A percentile compares a stretch with the other conserved stretches of the same genome.
Conservation (phyloP, 805 yeast genomes). For the Starmera dryadoides region DNA sequence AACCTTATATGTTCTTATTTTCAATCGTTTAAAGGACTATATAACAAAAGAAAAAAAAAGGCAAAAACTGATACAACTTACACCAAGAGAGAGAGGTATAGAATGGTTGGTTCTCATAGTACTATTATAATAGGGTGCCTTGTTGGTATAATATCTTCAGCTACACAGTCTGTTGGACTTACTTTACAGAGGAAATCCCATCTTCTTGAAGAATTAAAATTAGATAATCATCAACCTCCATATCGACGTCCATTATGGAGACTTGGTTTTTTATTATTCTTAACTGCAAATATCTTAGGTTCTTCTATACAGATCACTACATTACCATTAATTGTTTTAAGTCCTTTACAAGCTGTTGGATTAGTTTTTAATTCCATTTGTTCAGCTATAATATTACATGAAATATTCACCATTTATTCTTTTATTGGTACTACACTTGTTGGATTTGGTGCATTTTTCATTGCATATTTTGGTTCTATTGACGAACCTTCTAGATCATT, state of each 20-base stretch:
- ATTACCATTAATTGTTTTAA: conserved; percentile 68
- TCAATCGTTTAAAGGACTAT: too few relatives aligned
- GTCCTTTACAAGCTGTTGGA: conserved; percentile 83
- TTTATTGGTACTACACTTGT: conserved; percentile 61
- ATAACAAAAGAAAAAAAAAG: too few relatives aligned
- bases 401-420: conserved; percentile 52
- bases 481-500: conserved; percentile 46
- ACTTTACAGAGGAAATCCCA: conserved; percentile 80
- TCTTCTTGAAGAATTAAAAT: conserved; percentile 32
- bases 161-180: conserved; percentile 74
- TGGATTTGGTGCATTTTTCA: conserved; percentile 65
- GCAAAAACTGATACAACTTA: too few relatives aligned
- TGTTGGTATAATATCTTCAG: conserved; percentile 70
- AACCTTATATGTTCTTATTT: too few relatives aligned
- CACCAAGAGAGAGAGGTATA: too few relatives aligned
- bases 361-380: conserved; percentile 79
- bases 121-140: conserved; percentile 47
- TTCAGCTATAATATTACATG: conserved; percentile 61
- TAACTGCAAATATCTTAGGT: conserved; percentile 71
- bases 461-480: conserved; percentile 65
- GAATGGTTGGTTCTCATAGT: not conserved
- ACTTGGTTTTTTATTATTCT: conserved; percentile 62
- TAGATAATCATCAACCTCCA: conserved; percentile 22
- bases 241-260: conserved; percentile 61
- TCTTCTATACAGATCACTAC: conserved; percentile 80